Base-by-base conservation (phyloP, 2,329 filamentous ascomycete genomes). In the Rhytidhysteron rufulum region DNA sequence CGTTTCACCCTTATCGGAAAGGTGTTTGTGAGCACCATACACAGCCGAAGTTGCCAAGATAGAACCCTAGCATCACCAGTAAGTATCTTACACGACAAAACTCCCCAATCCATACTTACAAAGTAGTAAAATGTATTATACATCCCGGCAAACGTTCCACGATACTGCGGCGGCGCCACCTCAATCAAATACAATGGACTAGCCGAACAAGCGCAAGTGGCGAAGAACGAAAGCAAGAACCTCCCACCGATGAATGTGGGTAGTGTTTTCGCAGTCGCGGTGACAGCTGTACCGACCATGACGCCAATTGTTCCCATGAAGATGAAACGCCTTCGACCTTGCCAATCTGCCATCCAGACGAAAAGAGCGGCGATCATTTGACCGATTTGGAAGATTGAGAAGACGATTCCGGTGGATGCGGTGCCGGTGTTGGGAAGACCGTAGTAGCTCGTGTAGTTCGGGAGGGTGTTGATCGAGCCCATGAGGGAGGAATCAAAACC, bases 361-460 rank as follows among this genome's bases (percentile, higher is more conserved):
- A 72, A 70, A 2, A 71, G 51, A 1, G 68, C 66, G 7, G 62
- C 69, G 15, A 50, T 58, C 60, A 73, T 72, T 42, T 69, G 67
- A 9, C 68, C 69, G 31, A 72, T 44, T 34, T 53, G 49, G 31
- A 53, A 55, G 29, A 73, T 72, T 18, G 69, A 62, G 27, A 72
- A 72, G 4, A 72, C 62, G 11, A 72, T 61, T 10, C 70, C 70
- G 0, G 69, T 73, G 13, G 62, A 57, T 2, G 66, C 55, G 27
- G 66, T 64, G 7, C 69, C 69, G 11, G 50, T 37, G 45, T 42
- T 10, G 11, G 64, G 51, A 9, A 69, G 51, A 16, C 53, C 51
- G 38, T 69, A 72, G 42, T 71, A 71, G 4, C 50, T 36, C 2
- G 62, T 69, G 39, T 68, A 72, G 37, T 68, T 66, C 1, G 63